Base-by-base conservation (phyloP, 768 basidiomycete species). In the Tephrocybe sp. region DNA sequence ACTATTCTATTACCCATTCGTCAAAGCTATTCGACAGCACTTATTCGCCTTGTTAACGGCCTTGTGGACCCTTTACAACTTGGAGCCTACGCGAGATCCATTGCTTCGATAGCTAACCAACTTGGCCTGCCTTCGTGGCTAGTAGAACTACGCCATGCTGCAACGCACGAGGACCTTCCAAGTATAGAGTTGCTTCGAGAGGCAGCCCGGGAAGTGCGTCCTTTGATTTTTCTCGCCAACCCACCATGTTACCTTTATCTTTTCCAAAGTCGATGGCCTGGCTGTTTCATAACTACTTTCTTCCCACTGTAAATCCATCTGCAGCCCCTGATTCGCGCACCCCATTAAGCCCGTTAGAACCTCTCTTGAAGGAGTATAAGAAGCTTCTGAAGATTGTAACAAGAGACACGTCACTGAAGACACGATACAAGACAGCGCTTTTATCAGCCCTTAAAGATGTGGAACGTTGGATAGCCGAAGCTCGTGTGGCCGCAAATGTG, bases 101-200 rank as follows among this genome's bases (percentile, higher is more conserved):
- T 98, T 57, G 82, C 88, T 0, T 82, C 87, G 33, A 89, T 99
- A 53, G 93, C 95, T 1, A 72, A 76, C 3, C 90, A 94, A 60
- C 78, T 99, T 10, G 86, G 87, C 0, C 72, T 99, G 1, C 95
- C 97, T 0, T 69, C 76, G 0, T 94, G 89, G 86, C 74, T 98
- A 9, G 94, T 99, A 11, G 91, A 95, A 57, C 74, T 98, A 10
- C 78, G 97, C 33, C 97, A 98, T 70, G 91, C 92, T 22, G 91
- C 91, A 11, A 99, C 97, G 1, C 97, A 98, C 60, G 95, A 98
- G 61, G 91, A 95, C 52, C 70, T 98, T 11, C 97, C 95, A 0
- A 86, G 86, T 55, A 72, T 97, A 9, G 82, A 85, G 45, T 66
- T 94, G 4, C 74, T 97, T 15, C 78, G 87, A 46, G 83, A 90